phyloP scores from a whole-genome alignment of 441 rosid genomes.

The Populus trichocarpa region DNA sequence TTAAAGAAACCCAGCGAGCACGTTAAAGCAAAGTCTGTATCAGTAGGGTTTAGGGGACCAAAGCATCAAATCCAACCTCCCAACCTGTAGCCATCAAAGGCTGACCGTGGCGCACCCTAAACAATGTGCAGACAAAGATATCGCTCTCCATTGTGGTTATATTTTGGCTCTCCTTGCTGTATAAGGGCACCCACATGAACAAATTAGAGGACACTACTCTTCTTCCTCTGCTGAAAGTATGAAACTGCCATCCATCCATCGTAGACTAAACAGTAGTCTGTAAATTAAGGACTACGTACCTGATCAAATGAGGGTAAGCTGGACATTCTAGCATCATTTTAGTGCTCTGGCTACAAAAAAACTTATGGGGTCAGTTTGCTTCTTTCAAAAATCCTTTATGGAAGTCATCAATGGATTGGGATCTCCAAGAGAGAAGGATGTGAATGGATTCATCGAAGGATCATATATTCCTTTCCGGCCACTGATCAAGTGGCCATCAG shows the following conservation, averaged over 20 bases:
- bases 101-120: conserved; percentile 21
- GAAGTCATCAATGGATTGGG: too few species aligned
- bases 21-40: conserved; percentile 29
- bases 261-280: too few species aligned
- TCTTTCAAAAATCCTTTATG: too few species aligned
- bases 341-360: too few species aligned
- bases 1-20: conserved; percentile 49
- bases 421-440: neutral
- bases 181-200: neutral
- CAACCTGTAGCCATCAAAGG: conserved; percentile 28
- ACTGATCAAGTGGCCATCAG: neutral
- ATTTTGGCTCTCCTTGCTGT: neutral
- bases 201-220: neutral
- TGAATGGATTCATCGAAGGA: neutral
- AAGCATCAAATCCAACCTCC: conserved; percentile 34
- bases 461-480: neutral
- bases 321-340: too few species aligned
- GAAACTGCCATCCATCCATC: too few species aligned
- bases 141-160: conserved; percentile 10
- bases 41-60: conserved; percentile 26
- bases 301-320: too few species aligned
- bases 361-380: too few species aligned
- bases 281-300: too few species aligned
- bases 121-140: conserved; percentile 29
- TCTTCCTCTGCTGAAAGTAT: neutral